Evolutionary conservation across 306 rosid species (phyloP).

Genomic region (Cotoneaster glaucophyllus): DNA sequence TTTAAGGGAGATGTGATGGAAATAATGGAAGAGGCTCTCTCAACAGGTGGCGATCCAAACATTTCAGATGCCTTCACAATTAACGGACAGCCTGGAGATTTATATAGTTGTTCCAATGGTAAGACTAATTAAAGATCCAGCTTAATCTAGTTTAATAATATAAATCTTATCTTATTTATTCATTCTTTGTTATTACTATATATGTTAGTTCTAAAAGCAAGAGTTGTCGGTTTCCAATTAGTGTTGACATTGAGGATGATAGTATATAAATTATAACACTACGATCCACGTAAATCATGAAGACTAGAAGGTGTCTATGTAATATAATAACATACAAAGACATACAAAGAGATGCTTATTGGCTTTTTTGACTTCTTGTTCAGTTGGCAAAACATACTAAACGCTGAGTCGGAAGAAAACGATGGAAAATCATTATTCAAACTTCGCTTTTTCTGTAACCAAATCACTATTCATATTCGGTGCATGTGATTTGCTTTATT

Average conservation of each 20-base stretch:
- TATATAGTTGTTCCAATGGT: conserved; percentile 8
- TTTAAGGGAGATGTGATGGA: conserved; percentile 21
- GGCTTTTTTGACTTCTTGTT: neutral
- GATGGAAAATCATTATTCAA: neutral
- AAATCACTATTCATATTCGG: neutral
- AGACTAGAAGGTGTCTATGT: neutral
- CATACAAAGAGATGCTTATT: too few relatives aligned
- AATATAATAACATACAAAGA: neutral
- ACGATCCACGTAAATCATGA: neutral
- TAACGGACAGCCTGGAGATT: conserved; percentile 31
- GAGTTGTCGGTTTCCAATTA: neutral
- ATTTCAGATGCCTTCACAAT: conserved; percentile 18
- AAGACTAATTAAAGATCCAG: neutral
- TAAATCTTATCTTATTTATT: neutral
- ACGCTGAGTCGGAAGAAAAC: neutral
- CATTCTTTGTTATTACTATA: too few relatives aligned
- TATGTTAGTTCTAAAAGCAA: neutral
- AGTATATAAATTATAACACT: neutral
- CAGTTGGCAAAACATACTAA: neutral
- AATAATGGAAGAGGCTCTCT: conserved; percentile 3
- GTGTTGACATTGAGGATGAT: neutral
- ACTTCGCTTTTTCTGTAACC: neutral
- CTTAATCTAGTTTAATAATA: neutral
- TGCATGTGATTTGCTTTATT: neutral
- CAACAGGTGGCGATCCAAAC: conserved; percentile 25